Conservation (phyloP, 208 protist species). For the Acanthamoeba castellanii region DNA sequence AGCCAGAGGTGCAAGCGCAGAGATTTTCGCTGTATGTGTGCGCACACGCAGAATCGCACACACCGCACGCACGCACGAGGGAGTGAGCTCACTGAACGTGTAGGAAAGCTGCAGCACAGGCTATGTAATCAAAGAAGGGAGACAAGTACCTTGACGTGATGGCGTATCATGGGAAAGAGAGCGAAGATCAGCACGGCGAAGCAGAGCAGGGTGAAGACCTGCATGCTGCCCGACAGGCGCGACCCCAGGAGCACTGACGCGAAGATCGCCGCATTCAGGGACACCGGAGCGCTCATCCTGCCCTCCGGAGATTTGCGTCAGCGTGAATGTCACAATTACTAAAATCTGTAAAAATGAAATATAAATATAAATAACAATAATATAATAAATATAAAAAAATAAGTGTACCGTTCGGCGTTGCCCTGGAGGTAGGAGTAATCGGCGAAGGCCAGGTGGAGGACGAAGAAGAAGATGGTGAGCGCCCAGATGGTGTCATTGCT, state of each 20-base stretch:
- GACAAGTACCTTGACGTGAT: slow-evolving; percentile 76
- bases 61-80: neutral
- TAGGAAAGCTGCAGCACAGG: neutral
- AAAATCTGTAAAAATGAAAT: too few species aligned
- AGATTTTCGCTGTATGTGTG: slow-evolving; percentile 11
- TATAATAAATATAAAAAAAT: neutral
- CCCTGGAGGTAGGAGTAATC: slow-evolving; percentile 82
- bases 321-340: neutral
- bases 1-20: slow-evolving; percentile 45
- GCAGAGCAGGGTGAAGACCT: slow-evolving; percentile 83
- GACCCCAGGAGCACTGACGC: slow-evolving; percentile 83
- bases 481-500: slow-evolving; percentile 85
- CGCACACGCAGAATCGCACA: neutral
- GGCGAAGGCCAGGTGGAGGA: slow-evolving; percentile 79
- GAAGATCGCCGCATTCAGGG: slow-evolving; percentile 85
- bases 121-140: neutral
- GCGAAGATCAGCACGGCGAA: slow-evolving; percentile 82
- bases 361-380: too few species aligned
- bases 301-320: neutral
- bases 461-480: slow-evolving; percentile 80
- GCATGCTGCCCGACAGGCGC: slow-evolving; percentile 79
- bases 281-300: slow-evolving; percentile 76
- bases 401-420: slow-evolving; percentile 27
- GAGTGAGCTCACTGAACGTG: neutral
- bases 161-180: slow-evolving; percentile 80